Base-by-base conservation (phyloP, 2,329 filamentous ascomycete species). In the Plenodomus biglobosus region DNA sequence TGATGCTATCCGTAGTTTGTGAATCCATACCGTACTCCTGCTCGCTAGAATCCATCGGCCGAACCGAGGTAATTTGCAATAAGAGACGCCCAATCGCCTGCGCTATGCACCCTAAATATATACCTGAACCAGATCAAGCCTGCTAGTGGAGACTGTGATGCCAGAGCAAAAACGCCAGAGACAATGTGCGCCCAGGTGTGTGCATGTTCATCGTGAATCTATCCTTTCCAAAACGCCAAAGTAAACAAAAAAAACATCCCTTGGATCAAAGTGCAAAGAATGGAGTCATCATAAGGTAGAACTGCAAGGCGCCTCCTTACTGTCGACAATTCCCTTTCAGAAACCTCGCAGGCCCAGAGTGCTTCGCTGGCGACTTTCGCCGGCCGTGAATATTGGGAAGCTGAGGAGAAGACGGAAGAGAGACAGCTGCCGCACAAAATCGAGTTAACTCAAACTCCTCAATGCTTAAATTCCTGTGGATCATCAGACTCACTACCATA, bases 401-500 rank as follows among this genome's bases (percentile, higher is more conserved):
- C 6, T 32, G 3, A 15, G 27, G 27, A 8, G 27, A 32, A 10
- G 11, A 8, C 11, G 8, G 6, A 32, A 38, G 27, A 24, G 24
- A 15, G 17, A 22, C 30, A 16, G 37, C 16, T 16, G 20, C 6
- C 7, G 24, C 27, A 15, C 8, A 32, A 32, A 15, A 8, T 15
- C n/a, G 15, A 20, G 39, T 50, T 35, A 50, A 52, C 2, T 44
- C 35, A 40, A 35, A 38, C 13, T 3, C n/a, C 39, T 46, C 50
- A 35, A 49, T 34, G 10, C 37, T 44, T 47, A 52, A 35, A 59
- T 10, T 50, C 4, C 62, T 63, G 53, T 59, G 53, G 8, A 62
- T 48, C 16, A 47, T 70, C 68, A 40, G 69, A 72, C 55, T 72
- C 68, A 62, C 64, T 70, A 8, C 61, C 67, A 57, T 69, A 71